phyloP scores from a whole-genome alignment of 2,329 filamentous ascomycete species.

The Lachnellula cervina region DNA sequence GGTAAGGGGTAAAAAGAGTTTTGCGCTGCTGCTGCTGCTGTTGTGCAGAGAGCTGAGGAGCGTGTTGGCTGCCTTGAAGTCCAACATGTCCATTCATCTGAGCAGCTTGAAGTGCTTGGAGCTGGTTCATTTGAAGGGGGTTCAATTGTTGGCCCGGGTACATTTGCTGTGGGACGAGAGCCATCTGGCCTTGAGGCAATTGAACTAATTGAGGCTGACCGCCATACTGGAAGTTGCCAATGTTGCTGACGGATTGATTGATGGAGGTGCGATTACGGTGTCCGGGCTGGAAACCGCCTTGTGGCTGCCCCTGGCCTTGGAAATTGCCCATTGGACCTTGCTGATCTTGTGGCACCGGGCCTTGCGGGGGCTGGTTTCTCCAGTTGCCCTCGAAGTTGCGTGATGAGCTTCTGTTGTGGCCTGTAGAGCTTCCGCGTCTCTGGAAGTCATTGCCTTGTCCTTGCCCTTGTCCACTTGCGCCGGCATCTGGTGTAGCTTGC shows the following conservation, averaged over 20 bases:
- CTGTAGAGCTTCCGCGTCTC: constrained; percentile 62
- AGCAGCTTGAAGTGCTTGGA: constrained; percentile 87
- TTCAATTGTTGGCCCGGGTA: constrained; percentile 83
- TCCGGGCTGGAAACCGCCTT: constrained; percentile 79
- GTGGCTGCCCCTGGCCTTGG: constrained; percentile 71
- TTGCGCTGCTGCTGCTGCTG: constrained; percentile 91
- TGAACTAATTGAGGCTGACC: constrained; percentile 84
- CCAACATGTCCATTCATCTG: constrained; percentile 74
- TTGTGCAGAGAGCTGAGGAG: constrained; percentile 58
- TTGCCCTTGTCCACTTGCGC: constrained; percentile 34
- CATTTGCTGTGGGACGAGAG: constrained; percentile 71
- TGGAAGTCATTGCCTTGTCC: constrained; percentile 55
- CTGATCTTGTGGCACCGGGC: constrained; percentile 44
- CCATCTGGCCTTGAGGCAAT: constrained; percentile 75
- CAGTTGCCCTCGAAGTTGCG: constrained; percentile 98
- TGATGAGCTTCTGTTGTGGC: constrained; percentile 77
- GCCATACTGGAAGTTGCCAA: constrained; percentile 86
- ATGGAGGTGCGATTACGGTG: constrained; percentile 83
- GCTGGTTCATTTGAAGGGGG: constrained; percentile 79
- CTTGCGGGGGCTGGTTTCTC: constrained; percentile 67
- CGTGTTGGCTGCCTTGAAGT: constrained; percentile 67
- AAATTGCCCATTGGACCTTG: constrained; percentile 57
- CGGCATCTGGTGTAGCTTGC: constrained; percentile 46
- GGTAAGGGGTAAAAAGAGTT: constrained; percentile 95
- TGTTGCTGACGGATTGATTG: constrained; percentile 75